These are phyloP conservation scores for Tagetes erecta DNA, from an alignment of 129 eudicot species.

Conservation along the genomic window DNA sequence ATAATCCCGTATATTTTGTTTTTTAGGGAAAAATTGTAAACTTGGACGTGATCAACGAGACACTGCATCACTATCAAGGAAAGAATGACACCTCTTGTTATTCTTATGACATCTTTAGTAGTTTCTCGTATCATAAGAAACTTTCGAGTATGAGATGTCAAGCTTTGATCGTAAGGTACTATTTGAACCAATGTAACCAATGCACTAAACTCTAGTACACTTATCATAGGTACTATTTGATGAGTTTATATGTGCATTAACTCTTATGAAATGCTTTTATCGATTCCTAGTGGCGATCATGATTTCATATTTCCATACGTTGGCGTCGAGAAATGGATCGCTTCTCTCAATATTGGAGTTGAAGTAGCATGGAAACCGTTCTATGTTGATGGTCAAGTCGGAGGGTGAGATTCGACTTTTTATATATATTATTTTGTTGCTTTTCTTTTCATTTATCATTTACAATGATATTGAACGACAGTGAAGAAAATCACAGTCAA, in stretches of 20 bases:
- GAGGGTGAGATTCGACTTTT: slow-evolving; percentile 11
- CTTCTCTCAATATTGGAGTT: not conserved
- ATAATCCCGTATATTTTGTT: not conserved
- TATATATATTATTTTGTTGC: not conserved
- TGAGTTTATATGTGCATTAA: too few relatives aligned
- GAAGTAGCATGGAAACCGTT: slow-evolving; percentile 10
- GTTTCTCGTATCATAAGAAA: slow-evolving; percentile 13
- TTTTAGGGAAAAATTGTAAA: slow-evolving; percentile 8
- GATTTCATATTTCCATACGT: slow-evolving; percentile 22
- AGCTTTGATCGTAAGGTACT: slow-evolving; percentile 17
- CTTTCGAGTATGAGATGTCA: not conserved
- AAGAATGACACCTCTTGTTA: slow-evolving; percentile 21
- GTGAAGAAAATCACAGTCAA: too few relatives aligned
- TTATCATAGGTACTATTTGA: too few relatives aligned
- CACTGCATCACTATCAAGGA: not conserved
- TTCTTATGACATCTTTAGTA: slow-evolving; percentile 18
- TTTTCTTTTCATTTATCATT: not conserved
- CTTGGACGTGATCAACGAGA: slow-evolving; percentile 8
- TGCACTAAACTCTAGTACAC: not conserved
- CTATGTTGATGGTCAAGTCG: slow-evolving; percentile 9
- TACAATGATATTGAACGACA: too few relatives aligned
- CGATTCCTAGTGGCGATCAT: slow-evolving; percentile 18
- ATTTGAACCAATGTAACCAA: not conserved
- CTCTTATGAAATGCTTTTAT: not conserved
- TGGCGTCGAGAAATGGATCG: slow-evolving; percentile 17